phyloP scores from a whole-genome alignment of 2,329 filamentous ascomycete species.

The Trichoderma sp. region DNA sequence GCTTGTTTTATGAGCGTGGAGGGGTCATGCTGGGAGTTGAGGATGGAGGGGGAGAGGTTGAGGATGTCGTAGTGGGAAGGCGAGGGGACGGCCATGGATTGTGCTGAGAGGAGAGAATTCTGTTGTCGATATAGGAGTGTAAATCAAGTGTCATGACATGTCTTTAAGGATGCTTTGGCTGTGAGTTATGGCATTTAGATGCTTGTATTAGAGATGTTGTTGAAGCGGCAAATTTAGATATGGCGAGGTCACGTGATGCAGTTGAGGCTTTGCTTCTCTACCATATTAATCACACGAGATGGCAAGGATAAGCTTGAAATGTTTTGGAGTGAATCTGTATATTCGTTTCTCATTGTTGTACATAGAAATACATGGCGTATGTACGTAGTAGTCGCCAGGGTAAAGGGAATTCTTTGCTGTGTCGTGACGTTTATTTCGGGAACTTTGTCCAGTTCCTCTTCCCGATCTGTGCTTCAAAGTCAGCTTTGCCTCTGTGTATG shows the following conservation, averaged over 20 bases:
- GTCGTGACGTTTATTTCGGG: constrained; percentile 51
- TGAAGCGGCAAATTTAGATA: constrained; percentile 17
- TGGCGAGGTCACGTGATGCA: constrained; percentile 9
- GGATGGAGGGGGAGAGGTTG: constrained; percentile 53
- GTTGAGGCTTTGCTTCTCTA: background rate
- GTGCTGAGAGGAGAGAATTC: background rate
- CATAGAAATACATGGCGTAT: constrained; percentile 42
- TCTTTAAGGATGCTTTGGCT: background rate
- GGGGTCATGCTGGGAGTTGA: constrained; percentile 48
- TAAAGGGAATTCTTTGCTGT: background rate
- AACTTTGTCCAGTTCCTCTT: constrained; percentile 60
- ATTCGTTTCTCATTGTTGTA: constrained; percentile 33
- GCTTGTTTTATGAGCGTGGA: constrained; percentile 60
- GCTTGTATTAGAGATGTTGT: background rate
- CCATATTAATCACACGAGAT: background rate
- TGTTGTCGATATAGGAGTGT: no score
- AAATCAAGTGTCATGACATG: background rate
- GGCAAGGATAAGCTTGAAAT: background rate
- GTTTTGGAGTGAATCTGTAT: constrained; percentile 8
- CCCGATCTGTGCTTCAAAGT: constrained; percentile 47
- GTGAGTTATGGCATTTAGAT: background rate
- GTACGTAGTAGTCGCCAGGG: constrained; percentile 35
- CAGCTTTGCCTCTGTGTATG: background rate
- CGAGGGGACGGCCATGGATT: constrained; percentile 28
- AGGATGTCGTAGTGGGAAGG: constrained; percentile 65